Evolutionary conservation across 2,329 filamentous ascomycete genomes (phyloP), one percentile per base, ranked within the genome.

Genomic region (Parastagonospora avenae): DNA sequence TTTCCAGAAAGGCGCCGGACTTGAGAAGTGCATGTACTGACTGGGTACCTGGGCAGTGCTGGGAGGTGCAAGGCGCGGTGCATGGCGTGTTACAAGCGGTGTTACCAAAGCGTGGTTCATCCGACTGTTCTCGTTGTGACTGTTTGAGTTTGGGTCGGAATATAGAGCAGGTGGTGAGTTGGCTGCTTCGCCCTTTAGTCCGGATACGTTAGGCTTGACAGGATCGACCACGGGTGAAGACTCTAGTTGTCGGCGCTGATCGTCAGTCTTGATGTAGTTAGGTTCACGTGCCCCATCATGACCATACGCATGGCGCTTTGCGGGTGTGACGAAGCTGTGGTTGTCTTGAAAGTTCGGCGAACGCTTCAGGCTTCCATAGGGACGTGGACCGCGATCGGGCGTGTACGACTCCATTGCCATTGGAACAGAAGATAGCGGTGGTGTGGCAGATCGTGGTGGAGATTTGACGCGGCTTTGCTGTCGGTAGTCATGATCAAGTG

Each of bases 1-100:
- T 71, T 90, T 92, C 91, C 91, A 95, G 73, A 95, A 94, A 0
- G 90, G 90, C 1, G 91, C 91, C 0, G 91, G 91, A 29, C 89
- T 92, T 62, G 88, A 91, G 39, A 91, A 92, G 30, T 90, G 89
- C 83, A 93, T 91, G 71, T 91, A 90, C 66, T 92, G 89, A 67
- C 89, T 92, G 8, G 91, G 91, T 48, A 90, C 81, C 68, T 92
- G 89, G 4, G 89, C 85, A 5, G 90, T 93, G 64, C 88, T 92
- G 0, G 90, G 90, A 28, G 91, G 91, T 1, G 88, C 89, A 35
- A 93, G 81, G 60, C 84, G 85, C 28, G 90, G 90, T 55, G 90
- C 85, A 53, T 91, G 85, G 43, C 87, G 83, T 38, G 85, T 85
- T 7, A 90, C 88, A 8, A 89, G 87, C 1, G 89, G 89, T 1